Evolutionary conservation across 768 basidiomycete genomes (phyloP), one percentile per base, ranked within the genome.

Genomic region (Lactarius trivialis): DNA sequence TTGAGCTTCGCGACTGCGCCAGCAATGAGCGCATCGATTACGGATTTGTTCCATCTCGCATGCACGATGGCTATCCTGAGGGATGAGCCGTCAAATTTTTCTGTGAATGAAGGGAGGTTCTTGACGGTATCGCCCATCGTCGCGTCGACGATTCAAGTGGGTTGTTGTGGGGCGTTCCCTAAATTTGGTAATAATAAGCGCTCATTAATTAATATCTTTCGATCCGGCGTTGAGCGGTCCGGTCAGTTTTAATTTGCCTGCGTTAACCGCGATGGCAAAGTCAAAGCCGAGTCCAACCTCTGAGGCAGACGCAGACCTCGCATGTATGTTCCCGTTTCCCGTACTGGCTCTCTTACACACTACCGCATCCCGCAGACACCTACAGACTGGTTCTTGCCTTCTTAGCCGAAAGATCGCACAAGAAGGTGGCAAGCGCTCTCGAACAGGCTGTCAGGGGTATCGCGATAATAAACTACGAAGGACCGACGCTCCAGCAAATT

Each of bases 11-110:
- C 76, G 58, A 92, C 74, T 4, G 89, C 84, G 39, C 97, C 97
- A 1, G 81, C 75, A 60, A 99, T 77, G 55, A 99, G 83, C 12
- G 92, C 84, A 14, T 91, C 86, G 70, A 98, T 89, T 71, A 99
- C 85, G 21, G 77, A 71, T 67, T 84, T 85, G 78, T 99, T 99
- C 97, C 97, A 99, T 76, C 94, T 80, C 19, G 93, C 93, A 72
- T 98, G 96, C 7, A 98, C 89, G 71, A 98, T 95, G 70, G 91
- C 91, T 56, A 97, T 76, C 60, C 95, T 87, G 57, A 95, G 81
- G 30, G 78, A 64, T 2, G 91, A 87, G 56, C 95, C 95, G 70
- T 98, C 91, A 78, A 84, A 82, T 37, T 81, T 74, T 43, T 75
- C 78, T 56, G 82, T 72, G 39, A 88, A 81, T 52, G 82, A 78